Evolutionary conservation across 176 grass and related monocot species (phyloP).

Genomic region (Cenchrus purpureus): DNA sequence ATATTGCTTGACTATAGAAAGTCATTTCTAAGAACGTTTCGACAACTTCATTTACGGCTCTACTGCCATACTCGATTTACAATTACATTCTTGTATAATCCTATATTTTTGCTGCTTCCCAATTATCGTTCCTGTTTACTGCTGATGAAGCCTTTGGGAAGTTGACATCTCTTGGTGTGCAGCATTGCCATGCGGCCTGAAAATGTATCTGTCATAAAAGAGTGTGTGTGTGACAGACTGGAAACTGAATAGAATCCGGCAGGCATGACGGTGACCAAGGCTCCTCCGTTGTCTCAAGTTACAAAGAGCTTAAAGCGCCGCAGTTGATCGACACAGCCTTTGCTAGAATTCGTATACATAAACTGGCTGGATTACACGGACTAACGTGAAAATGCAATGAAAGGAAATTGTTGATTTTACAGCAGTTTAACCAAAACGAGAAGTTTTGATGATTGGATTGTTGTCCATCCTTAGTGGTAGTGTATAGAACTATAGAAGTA

Average conservation of each 20-base stretch:
- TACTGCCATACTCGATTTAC: background rate
- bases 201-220: background rate
- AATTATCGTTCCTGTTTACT: background rate
- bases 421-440: background rate
- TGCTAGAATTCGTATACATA: background rate
- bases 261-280: background rate
- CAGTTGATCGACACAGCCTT: background rate
- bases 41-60: background rate
- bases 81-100: background rate
- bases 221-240: background rate
- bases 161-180: background rate
- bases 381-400: too few species aligned
- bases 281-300: background rate
- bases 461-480: too few species aligned
- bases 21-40: background rate
- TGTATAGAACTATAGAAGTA: too few species aligned
- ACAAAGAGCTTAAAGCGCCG: background rate
- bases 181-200: background rate
- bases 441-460: background rate
- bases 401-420: background rate
- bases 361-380: background rate
- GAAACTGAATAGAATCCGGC: background rate
- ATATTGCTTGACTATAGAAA: too few species aligned
- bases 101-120: background rate
- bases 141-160: background rate